Conservation (phyloP, 2,329 filamentous ascomycete genomes). For the Thermomyces lanuginosus region DNA sequence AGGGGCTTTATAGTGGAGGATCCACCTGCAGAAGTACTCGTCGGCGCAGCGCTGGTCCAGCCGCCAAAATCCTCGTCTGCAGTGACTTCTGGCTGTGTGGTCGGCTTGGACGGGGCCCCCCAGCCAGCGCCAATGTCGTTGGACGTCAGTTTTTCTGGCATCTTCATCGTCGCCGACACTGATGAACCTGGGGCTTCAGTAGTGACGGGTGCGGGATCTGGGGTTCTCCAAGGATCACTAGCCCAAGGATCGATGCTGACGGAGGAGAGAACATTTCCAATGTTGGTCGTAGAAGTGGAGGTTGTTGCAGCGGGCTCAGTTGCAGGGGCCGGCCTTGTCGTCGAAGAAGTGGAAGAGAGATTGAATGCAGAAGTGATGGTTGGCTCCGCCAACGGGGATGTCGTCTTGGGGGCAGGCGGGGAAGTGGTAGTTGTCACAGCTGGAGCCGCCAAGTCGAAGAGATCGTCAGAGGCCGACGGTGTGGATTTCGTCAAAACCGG, state of each 20-base stretch:
- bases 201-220: constrained; percentile 38
- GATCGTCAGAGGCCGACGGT: constrained; percentile 49
- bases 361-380: constrained; percentile 61
- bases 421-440: constrained; percentile 26
- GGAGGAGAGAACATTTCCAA: constrained; percentile 22
- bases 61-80: constrained; percentile 93
- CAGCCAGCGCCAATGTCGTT: constrained; percentile 55
- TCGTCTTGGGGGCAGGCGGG: constrained; percentile 27
- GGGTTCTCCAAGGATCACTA: constrained; percentile 62
- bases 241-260: constrained; percentile 61
- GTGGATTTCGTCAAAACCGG: too few species aligned
- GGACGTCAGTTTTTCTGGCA: constrained; percentile 32
- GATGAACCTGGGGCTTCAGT: constrained; percentile 15
- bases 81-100: constrained; percentile 47
- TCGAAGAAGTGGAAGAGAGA: constrained; percentile 43
- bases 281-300: constrained; percentile 29
- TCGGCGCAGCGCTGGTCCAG: constrained; percentile 63
- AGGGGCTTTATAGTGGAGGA: constrained; percentile 32
- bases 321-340: constrained; percentile 29
- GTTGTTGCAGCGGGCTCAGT: constrained; percentile 22
- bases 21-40: constrained; percentile 24
- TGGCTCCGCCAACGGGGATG: constrained; percentile 21
- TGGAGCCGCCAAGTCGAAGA: constrained; percentile 57
- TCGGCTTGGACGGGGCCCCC: constrained; percentile 26
- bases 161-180: constrained; percentile 24